phyloP scores from a whole-genome alignment of 1,139 yeast genomes.

The Yamadazyma blattariae region DNA sequence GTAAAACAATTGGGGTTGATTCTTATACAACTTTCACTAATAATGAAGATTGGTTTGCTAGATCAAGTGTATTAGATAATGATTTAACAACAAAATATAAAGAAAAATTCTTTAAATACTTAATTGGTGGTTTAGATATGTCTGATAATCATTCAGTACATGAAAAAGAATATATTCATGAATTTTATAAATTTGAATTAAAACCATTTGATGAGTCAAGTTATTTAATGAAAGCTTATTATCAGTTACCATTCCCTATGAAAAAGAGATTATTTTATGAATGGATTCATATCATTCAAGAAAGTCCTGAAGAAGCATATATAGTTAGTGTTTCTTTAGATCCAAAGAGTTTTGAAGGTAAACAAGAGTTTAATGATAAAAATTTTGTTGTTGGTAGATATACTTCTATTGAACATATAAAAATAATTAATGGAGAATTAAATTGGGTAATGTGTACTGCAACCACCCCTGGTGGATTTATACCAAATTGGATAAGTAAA shows the following conservation, averaged over 20 bases:
- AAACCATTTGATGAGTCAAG: constrained; percentile 13
- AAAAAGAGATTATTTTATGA: constrained; percentile 55
- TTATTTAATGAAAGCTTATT: constrained; percentile 33
- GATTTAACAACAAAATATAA: constrained; percentile 6
- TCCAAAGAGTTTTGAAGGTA: constrained; percentile 14
- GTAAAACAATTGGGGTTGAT: constrained; percentile 4
- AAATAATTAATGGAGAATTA: constrained; percentile 36
- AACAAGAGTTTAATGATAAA: constrained; percentile 5
- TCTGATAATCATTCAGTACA: constrained; percentile 30
- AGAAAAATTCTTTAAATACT: constrained; percentile 11
- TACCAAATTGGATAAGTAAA: constrained; percentile 65
- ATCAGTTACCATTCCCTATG: constrained; percentile 51
- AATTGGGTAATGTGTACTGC: constrained; percentile 66
- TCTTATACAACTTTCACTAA: constrained; percentile 6
- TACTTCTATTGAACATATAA: constrained; percentile 57
- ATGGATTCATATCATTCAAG: constrained; percentile 41
- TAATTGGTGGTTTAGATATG: constrained; percentile 15
- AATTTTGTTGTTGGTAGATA: constrained; percentile 42
- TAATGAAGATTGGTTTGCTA: constrained; percentile 13
- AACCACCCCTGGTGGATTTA: constrained; percentile 64
- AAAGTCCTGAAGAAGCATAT: constrained; percentile 7
- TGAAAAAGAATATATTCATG: constrained; percentile 34
- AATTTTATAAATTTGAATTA: constrained; percentile 22
- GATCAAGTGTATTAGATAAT: constrained; percentile 8
- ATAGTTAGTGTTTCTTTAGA: constrained; percentile 13